Percentiles rank a stretch among this genome's conserved stretches.
Evolutionary conservation across 177 flowering plant genomes (phyloP).

Genomic region (Tripterygium wilfordii): DNA sequence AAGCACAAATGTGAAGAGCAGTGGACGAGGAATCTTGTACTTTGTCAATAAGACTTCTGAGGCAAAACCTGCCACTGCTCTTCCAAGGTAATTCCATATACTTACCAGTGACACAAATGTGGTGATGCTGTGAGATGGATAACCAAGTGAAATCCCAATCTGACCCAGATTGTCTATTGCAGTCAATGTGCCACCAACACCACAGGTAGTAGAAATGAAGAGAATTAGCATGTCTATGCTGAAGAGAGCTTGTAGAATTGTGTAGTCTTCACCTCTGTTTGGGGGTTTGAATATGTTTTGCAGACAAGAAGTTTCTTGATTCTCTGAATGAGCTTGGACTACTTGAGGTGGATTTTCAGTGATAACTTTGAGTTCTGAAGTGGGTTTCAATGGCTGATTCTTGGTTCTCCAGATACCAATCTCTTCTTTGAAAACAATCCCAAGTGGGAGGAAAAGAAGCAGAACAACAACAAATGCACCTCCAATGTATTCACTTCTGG

Average conservation of each 20-base stretch:
- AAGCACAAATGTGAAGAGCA: slow-evolving; percentile 18
- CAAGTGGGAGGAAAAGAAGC: slow-evolving; percentile 21
- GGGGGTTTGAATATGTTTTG: slow-evolving; percentile 19
- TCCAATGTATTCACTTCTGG: slow-evolving; percentile 13
- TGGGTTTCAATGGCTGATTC: background rate
- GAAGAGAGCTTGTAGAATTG: slow-evolving; percentile 30
- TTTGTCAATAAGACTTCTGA: slow-evolving; percentile 23
- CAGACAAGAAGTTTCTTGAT: slow-evolving; percentile 5
- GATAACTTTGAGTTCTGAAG: background rate
- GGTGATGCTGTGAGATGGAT: slow-evolving; percentile 15
- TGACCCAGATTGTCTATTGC: slow-evolving; percentile 35
- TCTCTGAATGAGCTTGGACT: background rate
- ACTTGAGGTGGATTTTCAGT: background rate
- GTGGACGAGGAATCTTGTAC: slow-evolving; percentile 28
- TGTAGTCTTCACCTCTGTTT: slow-evolving; percentile 27
- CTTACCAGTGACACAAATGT: slow-evolving; percentile 35
- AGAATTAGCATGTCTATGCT: slow-evolving; percentile 28
- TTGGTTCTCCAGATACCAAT: slow-evolving; percentile 2
- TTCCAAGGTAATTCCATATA: slow-evolving; percentile 35
- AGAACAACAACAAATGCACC: slow-evolving; percentile 15
- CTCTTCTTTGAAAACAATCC: slow-evolving; percentile 20
- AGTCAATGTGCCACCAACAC: slow-evolving; percentile 25
- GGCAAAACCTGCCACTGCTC: slow-evolving; percentile 26
- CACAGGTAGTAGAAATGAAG: slow-evolving; percentile 18
- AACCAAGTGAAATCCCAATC: slow-evolving; percentile 30